These are phyloP conservation scores for Phtheirospermum japonicum DNA, from an alignment of 257 asterid species.

Conservation along the genomic window DNA sequence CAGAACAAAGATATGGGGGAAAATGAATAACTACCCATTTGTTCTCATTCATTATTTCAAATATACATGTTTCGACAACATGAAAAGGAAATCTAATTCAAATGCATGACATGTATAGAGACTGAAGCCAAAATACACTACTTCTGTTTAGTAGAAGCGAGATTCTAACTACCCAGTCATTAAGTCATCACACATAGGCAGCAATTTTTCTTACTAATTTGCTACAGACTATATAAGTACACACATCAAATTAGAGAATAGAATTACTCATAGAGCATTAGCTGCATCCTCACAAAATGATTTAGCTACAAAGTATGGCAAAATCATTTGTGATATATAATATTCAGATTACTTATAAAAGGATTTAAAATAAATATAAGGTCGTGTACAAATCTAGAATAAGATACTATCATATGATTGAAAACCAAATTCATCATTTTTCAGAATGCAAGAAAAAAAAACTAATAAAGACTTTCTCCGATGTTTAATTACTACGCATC, in stretches of 20 bases:
- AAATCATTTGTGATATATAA: conserved; percentile 7
- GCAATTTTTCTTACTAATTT: conserved; percentile 17
- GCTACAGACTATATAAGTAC: neutral
- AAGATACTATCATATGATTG: neutral
- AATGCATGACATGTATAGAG: conserved; percentile 18
- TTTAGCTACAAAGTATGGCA: conserved; percentile 14
- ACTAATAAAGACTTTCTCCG: conserved; percentile 6
- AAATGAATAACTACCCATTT: conserved; percentile 11
- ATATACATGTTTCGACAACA: conserved; percentile 12
- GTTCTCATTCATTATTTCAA: conserved; percentile 5
- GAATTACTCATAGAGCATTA: conserved; percentile 5
- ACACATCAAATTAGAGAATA: conserved; percentile 1
- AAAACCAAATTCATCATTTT: conserved; percentile 20
- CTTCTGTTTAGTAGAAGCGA: conserved; percentile 18
- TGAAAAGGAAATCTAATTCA: conserved; percentile 18
- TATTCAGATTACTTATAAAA: neutral
- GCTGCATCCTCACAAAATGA: conserved; percentile 2
- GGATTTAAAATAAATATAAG: conserved; percentile 3
- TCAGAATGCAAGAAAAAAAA: too few relatives aligned
- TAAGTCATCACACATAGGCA: conserved; percentile 14
- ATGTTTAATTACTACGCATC: conserved; percentile 15
- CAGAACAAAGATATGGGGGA: conserved; percentile 20
- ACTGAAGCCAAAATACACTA: conserved; percentile 17
- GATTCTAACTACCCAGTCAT: conserved; percentile 9
- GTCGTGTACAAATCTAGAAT: conserved; percentile 4